These are phyloP conservation scores for Amaranthus hypochondriacus DNA, from an alignment of 148 eudicot species.

Conservation along the genomic window DNA sequence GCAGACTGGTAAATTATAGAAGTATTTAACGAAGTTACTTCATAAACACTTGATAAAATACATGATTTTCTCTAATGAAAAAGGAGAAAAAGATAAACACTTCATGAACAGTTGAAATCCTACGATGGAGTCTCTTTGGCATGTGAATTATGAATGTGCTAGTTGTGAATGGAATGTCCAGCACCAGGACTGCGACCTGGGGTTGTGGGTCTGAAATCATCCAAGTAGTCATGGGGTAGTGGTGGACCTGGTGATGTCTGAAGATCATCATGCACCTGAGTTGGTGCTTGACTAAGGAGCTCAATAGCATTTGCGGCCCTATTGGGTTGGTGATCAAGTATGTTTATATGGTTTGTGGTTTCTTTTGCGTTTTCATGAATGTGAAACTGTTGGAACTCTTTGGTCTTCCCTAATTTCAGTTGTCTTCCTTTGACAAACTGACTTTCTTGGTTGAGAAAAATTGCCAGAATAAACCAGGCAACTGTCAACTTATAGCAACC, in stretches of 20 bases:
- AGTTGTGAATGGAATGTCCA: slow-evolving; percentile 42
- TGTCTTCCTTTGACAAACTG: slow-evolving; percentile 36
- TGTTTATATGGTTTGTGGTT: slow-evolving; percentile 8
- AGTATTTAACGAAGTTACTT: neutral
- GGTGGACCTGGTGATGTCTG: slow-evolving; percentile 25
- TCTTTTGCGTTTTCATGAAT: slow-evolving; percentile 16
- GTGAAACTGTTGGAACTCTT: slow-evolving; percentile 18
- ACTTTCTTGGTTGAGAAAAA: slow-evolving; percentile 23
- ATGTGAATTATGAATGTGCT: slow-evolving; percentile 14
- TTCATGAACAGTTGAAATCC: neutral
- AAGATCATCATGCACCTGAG: slow-evolving; percentile 16
- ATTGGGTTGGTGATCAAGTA: neutral
- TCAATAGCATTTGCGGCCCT: neutral
- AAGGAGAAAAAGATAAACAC: neutral
- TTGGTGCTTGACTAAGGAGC: slow-evolving; percentile 13
- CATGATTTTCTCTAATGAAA: slow-evolving; percentile 2
- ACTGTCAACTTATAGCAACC: slow-evolving; percentile 29
- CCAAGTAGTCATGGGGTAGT: slow-evolving; percentile 17
- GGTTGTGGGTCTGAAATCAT: slow-evolving; percentile 40
- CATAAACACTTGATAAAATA: slow-evolving; percentile 2
- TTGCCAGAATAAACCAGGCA: slow-evolving; percentile 26
- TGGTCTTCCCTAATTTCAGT: slow-evolving; percentile 20
- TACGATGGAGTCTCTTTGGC: neutral
- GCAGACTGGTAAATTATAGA: neutral
- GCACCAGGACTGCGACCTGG: slow-evolving; percentile 60